Evolutionary conservation across 306 rosid genomes (phyloP).

Genomic region (Cucumis melo): DNA sequence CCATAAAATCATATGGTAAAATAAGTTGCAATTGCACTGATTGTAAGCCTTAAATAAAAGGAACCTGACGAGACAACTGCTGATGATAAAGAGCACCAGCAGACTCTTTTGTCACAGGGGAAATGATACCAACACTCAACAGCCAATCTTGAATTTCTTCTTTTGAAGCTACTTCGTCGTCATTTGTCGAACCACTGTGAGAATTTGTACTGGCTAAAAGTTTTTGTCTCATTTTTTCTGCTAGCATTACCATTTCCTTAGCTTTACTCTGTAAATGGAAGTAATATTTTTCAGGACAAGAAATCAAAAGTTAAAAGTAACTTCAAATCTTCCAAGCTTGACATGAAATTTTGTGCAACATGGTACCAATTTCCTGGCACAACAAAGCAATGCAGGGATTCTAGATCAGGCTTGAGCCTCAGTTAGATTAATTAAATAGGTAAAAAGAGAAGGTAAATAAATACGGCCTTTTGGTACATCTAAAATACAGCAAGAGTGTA

Average conservation of each 20-base stretch:
- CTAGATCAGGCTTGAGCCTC: not conserved
- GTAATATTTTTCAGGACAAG: not conserved
- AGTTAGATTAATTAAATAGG: not conserved
- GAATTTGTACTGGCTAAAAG: constrained; percentile 66
- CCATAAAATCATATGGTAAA: not conserved
- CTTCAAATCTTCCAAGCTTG: not conserved
- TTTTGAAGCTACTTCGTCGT: constrained; percentile 86
- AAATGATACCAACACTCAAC: constrained; percentile 84
- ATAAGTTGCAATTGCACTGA: not conserved
- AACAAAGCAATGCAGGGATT: not conserved
- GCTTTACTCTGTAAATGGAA: constrained; percentile 76
- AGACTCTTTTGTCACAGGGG: constrained; percentile 97
- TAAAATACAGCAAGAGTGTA: not conserved
- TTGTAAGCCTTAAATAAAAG: not conserved
- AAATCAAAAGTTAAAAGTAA: not conserved
- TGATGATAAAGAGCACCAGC: constrained; percentile 96
- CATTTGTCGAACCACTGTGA: constrained; percentile 33
- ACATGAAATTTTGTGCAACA: not conserved
- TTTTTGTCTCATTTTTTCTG: constrained; percentile 94
- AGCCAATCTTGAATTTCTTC: constrained; percentile 96
- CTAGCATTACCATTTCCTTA: constrained; percentile 94
- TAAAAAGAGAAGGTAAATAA: not conserved
- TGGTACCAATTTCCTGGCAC: not conserved
- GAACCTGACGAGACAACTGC: constrained; percentile 89
- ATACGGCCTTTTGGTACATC: not conserved